Base-by-base conservation (phyloP, 2,329 filamentous ascomycete species). In the Botryosphaeria dothidea region DNA sequence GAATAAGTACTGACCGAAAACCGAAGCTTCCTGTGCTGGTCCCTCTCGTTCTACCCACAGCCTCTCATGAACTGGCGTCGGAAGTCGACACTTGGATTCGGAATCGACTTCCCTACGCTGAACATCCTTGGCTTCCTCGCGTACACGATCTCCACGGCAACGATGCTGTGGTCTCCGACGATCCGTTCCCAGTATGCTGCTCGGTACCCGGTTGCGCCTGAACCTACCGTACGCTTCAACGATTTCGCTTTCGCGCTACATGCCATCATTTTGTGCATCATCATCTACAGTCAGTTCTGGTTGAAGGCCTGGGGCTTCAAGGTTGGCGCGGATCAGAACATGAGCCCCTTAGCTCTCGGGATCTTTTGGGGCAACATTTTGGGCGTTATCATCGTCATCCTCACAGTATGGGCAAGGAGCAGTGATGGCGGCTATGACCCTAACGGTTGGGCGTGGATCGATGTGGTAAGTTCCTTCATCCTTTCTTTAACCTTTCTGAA, bases 21-120 rank as follows among this genome's bases (percentile, higher is more conserved):
- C 7, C 23, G 15, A 15, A 62, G 58, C 66, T 75, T 78, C 63
- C 65, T 78, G 23, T 69, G 68, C 65, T 78, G 76, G 76, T 94
- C 91, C 13, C 80, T 89, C 17, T 96, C 92, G 17, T 98, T 97
- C 81, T 98, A 98, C 77, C 93, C 94, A 1, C 95, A 98, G 75
- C 88, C 91, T 6, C 79, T 96, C 67, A 85, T 92, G 68, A 98
- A 97, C 83, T 90, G 84, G 76, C 83, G 82, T 31, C 89, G 92
- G 62, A 86, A 87, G 65, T 91, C 92, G 8, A 97, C 93, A 4
- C 85, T 87, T 21, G 95, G 95, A 45, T 89, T 94, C 4, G 92
- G 92, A 0, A 89, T 96, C 69, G 93, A 97, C 77, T 97, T 96
- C 73, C 92, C 92, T 19, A 84, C 90, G 19, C 83, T 92, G 71